Conservation (phyloP, 768 basidiomycete genomes). For the Boletus edulis region DNA sequence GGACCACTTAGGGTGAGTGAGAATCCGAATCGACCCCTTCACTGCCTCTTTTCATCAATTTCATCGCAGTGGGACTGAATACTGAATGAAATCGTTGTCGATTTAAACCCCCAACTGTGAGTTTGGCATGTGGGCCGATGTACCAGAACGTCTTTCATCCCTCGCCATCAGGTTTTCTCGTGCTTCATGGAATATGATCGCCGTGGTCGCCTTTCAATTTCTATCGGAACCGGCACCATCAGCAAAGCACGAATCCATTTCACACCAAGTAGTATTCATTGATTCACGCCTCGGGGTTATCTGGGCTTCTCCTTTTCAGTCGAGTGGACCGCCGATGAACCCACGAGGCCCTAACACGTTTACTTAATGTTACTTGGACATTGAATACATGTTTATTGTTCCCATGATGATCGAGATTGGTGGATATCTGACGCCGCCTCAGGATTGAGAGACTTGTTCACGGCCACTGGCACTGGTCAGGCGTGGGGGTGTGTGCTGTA, state of each 20-base stretch:
- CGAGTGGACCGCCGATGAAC: conserved; percentile 20
- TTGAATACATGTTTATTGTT: conserved; percentile 22
- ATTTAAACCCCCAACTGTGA: conserved; percentile 21
- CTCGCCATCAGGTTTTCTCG: conserved; percentile 35
- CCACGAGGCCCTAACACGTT: conserved; percentile 34
- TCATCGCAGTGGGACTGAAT: conserved; percentile 43
- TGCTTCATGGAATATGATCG: conserved; percentile 32
- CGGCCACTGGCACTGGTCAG: not conserved
- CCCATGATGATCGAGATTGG: conserved; percentile 27
- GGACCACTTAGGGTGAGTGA: conserved; percentile 42
- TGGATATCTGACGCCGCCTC: conserved; percentile 15
- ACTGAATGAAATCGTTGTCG: conserved; percentile 21
- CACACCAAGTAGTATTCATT: conserved; percentile 24
- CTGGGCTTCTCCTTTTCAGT: conserved; percentile 19
- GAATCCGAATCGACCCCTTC: conserved; percentile 14
- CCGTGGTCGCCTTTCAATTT: conserved; percentile 28
- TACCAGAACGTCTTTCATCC: conserved; percentile 20
- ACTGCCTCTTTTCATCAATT: conserved; percentile 29
- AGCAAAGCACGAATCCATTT: conserved; percentile 21
- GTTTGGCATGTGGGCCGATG: conserved; percentile 21
- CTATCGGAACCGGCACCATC: conserved; percentile 32
- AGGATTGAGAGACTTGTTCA: not conserved
- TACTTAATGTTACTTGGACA: conserved; percentile 28
- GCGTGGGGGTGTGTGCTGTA: not conserved
- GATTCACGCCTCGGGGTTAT: conserved; percentile 32